These are phyloP conservation scores for Phytophthora agathidicida DNA, from an alignment of 352 stramenopile genomes.

Conservation along the genomic window DNA sequence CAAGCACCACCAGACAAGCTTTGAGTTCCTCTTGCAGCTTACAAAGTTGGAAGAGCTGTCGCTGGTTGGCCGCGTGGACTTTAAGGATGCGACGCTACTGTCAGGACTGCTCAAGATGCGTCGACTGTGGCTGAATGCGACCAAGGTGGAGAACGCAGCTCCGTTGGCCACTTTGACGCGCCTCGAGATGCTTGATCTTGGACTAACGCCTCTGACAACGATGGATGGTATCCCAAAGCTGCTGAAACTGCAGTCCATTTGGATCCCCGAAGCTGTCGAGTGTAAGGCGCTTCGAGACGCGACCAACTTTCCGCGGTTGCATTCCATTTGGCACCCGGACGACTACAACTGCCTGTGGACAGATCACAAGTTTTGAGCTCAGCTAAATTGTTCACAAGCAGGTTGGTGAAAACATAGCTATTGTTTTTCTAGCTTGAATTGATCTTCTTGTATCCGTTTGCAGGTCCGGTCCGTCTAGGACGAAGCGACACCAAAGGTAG, in stretches of 20 bases:
- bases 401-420: not conserved
- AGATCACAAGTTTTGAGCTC: constrained; percentile 49
- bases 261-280: constrained; percentile 48
- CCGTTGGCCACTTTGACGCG: constrained; percentile 37
- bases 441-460: not conserved
- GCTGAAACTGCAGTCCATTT: constrained; percentile 51
- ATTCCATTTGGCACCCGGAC: constrained; percentile 64
- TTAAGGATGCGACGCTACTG: constrained; percentile 53
- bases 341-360: constrained; percentile 74
- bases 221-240: constrained; percentile 41
- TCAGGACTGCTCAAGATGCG: constrained; percentile 45
- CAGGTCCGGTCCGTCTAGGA: constrained; percentile 8
- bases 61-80: constrained; percentile 61
- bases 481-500: constrained; percentile 6
- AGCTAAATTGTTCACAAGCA: constrained; percentile 3
- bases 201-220: constrained; percentile 51
- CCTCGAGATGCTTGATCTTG: constrained; percentile 56
- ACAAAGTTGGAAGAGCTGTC: constrained; percentile 52
- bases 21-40: constrained; percentile 48
- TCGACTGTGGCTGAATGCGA: constrained; percentile 53
- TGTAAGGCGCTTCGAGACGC: constrained; percentile 49
- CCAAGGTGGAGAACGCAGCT: constrained; percentile 49
- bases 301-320: constrained; percentile 49
- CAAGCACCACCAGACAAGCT: constrained; percentile 44
- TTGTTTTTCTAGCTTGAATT: not conserved